phyloP scores from a whole-genome alignment of 2,329 filamentous ascomycete species.

The Teratosphaeria pseudoeucalypti region DNA sequence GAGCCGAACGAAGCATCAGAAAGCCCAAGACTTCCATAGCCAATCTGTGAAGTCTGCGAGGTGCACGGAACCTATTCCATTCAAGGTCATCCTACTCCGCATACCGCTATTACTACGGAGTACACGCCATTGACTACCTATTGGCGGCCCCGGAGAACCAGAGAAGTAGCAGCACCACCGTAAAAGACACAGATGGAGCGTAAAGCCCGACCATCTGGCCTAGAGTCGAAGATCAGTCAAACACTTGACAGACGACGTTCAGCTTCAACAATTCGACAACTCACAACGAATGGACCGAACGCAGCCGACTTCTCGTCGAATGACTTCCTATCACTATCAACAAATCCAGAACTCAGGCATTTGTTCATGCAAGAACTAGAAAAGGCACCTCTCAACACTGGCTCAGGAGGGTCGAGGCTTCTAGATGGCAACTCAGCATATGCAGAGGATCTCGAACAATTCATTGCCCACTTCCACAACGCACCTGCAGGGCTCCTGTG shows the following conservation, averaged over 20 bases:
- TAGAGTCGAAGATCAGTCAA: constrained; percentile 18
- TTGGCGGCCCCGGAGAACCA: neutral
- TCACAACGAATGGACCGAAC: constrained; percentile 35
- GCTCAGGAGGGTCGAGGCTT: constrained; percentile 51
- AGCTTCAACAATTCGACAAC: constrained; percentile 35
- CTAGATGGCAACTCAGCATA: constrained; percentile 56
- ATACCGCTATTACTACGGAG: neutral
- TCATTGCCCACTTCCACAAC: constrained; percentile 51
- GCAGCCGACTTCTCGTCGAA: constrained; percentile 53
- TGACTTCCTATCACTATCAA: constrained; percentile 52
- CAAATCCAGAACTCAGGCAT: constrained; percentile 35
- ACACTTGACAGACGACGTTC: constrained; percentile 30
- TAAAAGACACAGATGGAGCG: constrained; percentile 1
- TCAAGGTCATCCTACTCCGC: neutral
- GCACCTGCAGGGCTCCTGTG: constrained; percentile 49
- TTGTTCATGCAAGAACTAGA: constrained; percentile 40
- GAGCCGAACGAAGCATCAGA: neutral
- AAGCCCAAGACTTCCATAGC: neutral
- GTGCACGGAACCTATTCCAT: neutral
- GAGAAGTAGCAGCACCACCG: neutral
- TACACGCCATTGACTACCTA: neutral
- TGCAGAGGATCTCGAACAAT: constrained; percentile 47
- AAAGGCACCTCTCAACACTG: constrained; percentile 30
- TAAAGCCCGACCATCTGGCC: constrained; percentile 3
- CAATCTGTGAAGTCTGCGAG: neutral